Base-by-base conservation (phyloP, 305 asterid species). In the Caryopteris hybrid region DNA sequence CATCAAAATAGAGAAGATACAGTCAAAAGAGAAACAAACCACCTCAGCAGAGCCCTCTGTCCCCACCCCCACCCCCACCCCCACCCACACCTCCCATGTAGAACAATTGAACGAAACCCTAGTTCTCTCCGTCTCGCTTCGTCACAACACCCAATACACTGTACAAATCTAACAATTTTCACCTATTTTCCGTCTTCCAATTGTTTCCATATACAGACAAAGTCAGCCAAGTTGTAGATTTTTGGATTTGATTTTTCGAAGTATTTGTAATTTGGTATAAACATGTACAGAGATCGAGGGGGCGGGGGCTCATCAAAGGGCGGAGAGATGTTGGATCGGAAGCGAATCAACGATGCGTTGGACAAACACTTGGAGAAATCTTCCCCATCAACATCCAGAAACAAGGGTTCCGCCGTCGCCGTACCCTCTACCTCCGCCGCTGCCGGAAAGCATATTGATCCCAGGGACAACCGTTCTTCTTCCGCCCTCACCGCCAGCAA, bases 301-400 rank as follows among this genome's bases (percentile, higher is more conserved):
- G 82, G 77, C 43, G 88, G 90, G n/a, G 89, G 84, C 50, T 76
- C 89, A 39, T 84, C 92, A 31, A 87, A 83, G 84, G 87, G 76
- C 11, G 96, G 95, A 0, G 81, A 82, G 43, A 62, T 90, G 71
- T 79, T 91, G 85, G 96, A 91, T 86, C 95, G 98, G 88, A 91
- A 89, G 77, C 83, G 96, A 69, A 87, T 91, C 53, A 91, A 89
- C 79, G 98, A 91, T 68, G 89, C 84, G 59, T 71, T 89, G 80
- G 96, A 87, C 81, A 87, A 85, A 65, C 93, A 89, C 55, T 75
- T 91, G 79, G 94, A 87, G 85, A 91, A 89, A 80, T 89, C 93
- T 3, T 82, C 95, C 7, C 90, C 93, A 5, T 91, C 98, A 6
- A 79, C 95, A 16, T 87, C 96, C 27, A 83, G 90, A 25, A 83